phyloP scores from a whole-genome alignment of 352 stramenopile species.

The Globisporangium takayamanum region DNA sequence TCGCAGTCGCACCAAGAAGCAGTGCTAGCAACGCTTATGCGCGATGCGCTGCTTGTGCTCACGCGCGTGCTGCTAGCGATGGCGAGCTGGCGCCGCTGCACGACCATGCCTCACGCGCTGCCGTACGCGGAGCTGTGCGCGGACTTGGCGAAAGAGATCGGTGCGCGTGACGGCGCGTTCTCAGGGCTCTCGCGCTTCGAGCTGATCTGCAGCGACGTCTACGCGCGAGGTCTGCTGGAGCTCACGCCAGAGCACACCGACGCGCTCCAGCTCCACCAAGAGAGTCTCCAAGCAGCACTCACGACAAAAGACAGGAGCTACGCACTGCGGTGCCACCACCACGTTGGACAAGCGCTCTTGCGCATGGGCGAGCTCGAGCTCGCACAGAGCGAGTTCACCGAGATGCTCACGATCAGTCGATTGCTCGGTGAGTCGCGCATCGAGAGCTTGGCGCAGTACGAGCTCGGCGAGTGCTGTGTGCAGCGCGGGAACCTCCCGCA shows the following conservation, averaged over 20 bases:
- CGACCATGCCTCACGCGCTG: slow-evolving; percentile 27
- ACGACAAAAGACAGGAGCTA: slow-evolving; percentile 28
- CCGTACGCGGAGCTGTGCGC: slow-evolving; percentile 36
- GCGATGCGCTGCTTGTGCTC: slow-evolving; percentile 36
- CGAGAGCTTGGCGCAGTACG: slow-evolving; percentile 42
- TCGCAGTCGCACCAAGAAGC: slow-evolving; percentile 3
- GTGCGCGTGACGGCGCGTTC: slow-evolving; percentile 2
- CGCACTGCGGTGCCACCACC: slow-evolving; percentile 33
- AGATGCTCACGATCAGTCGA: slow-evolving; percentile 32
- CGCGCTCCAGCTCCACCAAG: slow-evolving; percentile 36
- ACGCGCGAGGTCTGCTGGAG: slow-evolving; percentile 28
- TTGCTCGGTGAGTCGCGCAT: slow-evolving; percentile 29
- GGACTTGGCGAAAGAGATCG: slow-evolving; percentile 33
- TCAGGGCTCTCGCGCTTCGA: slow-evolving; percentile 25
- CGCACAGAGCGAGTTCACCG: slow-evolving; percentile 31
- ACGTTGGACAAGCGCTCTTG: slow-evolving; percentile 29
- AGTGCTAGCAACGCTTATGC: slow-evolving; percentile 17
- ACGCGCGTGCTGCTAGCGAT: slow-evolving; percentile 37
- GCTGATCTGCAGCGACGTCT: slow-evolving; percentile 38
- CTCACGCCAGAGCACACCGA: slow-evolving; percentile 27
- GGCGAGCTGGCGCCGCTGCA: slow-evolving; percentile 38
- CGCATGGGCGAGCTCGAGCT: slow-evolving; percentile 31
- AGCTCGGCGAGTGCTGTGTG: slow-evolving; percentile 39
- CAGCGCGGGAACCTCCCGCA: slow-evolving; percentile 28
- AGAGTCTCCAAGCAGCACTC: slow-evolving; percentile 36